These are phyloP conservation scores for Backusella tuberculispora DNA, from an alignment of 192 early-diverging fungal species.

Conservation along the genomic window DNA sequence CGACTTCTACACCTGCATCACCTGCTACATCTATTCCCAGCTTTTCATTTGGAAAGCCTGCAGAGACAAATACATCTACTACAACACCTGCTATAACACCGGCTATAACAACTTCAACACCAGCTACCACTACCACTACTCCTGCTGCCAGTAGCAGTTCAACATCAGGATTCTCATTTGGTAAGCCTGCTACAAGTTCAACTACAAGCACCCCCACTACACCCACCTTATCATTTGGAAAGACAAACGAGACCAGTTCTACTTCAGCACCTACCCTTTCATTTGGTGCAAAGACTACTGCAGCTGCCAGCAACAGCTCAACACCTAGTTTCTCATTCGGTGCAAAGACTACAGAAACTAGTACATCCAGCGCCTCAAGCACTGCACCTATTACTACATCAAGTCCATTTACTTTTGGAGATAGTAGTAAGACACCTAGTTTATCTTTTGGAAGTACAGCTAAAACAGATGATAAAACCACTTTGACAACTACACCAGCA, in stretches of 20 bases:
- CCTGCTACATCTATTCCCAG: background rate
- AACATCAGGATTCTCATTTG: background rate
- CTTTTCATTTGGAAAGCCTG: background rate
- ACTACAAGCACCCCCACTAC: background rate
- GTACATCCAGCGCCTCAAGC: background rate
- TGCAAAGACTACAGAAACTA: background rate
- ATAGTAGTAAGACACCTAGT: background rate
- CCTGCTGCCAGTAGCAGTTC: background rate
- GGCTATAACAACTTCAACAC: background rate
- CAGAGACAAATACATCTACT: background rate
- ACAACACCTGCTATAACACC: background rate
- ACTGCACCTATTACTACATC: slow-evolving; percentile 15
- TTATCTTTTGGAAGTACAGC: background rate
- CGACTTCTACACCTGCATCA: background rate
- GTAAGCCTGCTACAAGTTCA: background rate
- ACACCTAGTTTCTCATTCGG: background rate
- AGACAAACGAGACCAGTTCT: slow-evolving; percentile 18
- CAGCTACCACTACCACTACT: background rate
- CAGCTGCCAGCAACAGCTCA: background rate
- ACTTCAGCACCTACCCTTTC: slow-evolving; percentile 14
- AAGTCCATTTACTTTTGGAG: slow-evolving; percentile 13
- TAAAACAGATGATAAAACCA: background rate
- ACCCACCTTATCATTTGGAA: slow-evolving; percentile 21
- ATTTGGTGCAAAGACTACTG: slow-evolving; percentile 19
- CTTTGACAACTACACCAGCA: background rate